Conservation (phyloP, 306 rosid genomes). For the Quercus engelmannii region DNA sequence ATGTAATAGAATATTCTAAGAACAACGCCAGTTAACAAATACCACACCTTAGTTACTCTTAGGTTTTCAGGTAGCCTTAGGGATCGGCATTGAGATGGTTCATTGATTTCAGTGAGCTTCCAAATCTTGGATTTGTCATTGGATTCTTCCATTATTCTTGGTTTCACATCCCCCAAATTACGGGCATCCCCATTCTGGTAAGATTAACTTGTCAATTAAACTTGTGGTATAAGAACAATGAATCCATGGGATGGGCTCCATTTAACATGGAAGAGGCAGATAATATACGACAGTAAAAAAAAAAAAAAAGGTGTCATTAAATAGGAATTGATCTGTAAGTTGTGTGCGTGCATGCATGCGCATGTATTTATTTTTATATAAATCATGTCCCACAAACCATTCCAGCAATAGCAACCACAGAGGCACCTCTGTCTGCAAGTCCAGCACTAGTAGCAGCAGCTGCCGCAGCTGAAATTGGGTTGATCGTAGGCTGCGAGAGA, state of each 20-base stretch:
- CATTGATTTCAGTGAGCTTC: conserved; percentile 92
- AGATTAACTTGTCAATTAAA: conserved; percentile 19
- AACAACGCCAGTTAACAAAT: conserved; percentile 1
- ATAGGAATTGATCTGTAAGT: background rate
- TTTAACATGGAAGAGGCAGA: background rate
- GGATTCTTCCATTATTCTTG: conserved; percentile 88
- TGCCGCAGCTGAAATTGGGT: conserved; percentile 70
- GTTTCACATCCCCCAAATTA: conserved; percentile 86
- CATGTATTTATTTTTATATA: no score
- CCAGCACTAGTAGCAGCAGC: conserved; percentile 67
- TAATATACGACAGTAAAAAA: background rate
- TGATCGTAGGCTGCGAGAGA: conserved; percentile 68
- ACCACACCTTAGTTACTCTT: conserved; percentile 68
- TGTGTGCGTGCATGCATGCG: background rate
- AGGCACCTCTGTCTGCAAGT: conserved; percentile 66
- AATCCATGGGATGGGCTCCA: background rate
- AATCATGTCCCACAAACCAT: conserved; percentile 58
- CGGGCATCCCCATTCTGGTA: conserved; percentile 85
- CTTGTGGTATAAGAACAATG: background rate
- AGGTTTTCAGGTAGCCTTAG: conserved; percentile 82
- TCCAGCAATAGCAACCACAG: conserved; percentile 68
- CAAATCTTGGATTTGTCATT: conserved; percentile 96
- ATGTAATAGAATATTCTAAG: background rate
- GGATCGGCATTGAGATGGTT: conserved; percentile 86
- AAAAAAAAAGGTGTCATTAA: background rate